Conservation (phyloP, 2,329 filamentous ascomycete genomes). For the Grosmannia huntii region DNA sequence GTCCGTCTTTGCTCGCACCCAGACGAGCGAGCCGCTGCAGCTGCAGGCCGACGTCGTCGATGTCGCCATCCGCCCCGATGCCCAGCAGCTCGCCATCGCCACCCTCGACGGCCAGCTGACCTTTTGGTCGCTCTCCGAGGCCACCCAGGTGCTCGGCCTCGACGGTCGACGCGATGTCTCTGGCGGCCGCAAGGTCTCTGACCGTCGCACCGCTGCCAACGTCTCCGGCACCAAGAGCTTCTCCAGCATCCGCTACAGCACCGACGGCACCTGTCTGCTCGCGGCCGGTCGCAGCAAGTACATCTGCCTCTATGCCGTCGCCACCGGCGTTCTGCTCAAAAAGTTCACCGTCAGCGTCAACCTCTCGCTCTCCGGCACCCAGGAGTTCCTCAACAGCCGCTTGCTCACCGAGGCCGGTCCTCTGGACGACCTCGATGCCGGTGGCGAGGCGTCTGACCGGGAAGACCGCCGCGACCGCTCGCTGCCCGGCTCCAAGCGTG, state of each 20-base stretch:
- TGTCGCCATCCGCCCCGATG: slow-evolving; percentile 80
- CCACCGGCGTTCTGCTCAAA: slow-evolving; percentile 79
- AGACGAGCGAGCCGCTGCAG: slow-evolving; percentile 88
- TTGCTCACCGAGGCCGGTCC: slow-evolving; percentile 85
- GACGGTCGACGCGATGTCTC: slow-evolving; percentile 89
- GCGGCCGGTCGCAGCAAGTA: slow-evolving; percentile 96
- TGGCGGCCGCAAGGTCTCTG: slow-evolving; percentile 76
- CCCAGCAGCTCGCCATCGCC: slow-evolving; percentile 78
- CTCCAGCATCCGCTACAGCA: slow-evolving; percentile 76
- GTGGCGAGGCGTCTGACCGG: slow-evolving; percentile 76
- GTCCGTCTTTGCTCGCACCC: slow-evolving; percentile 88
- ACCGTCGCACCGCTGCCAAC: slow-evolving; percentile 84
- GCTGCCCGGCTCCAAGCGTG: slow-evolving; percentile 76
- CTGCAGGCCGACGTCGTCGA: slow-evolving; percentile 83
- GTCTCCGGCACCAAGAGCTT: slow-evolving; percentile 84
- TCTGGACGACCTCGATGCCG: slow-evolving; percentile 69
- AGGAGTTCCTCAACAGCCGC: slow-evolving; percentile 92
- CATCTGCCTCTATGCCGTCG: slow-evolving; percentile 93
- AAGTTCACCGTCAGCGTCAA: slow-evolving; percentile 96
- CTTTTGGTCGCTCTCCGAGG: slow-evolving; percentile 88
- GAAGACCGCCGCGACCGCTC: slow-evolving; percentile 70
- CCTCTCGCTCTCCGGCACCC: slow-evolving; percentile 86
- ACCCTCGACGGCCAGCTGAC: slow-evolving; percentile 88
- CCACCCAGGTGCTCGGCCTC: slow-evolving; percentile 70
- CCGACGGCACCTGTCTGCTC: slow-evolving; percentile 80